Percentiles rank a stretch among this genome's conserved stretches.
Conservation (phyloP, 2,329 filamentous ascomycete genomes). For the Trichoderma lentiforme region DNA sequence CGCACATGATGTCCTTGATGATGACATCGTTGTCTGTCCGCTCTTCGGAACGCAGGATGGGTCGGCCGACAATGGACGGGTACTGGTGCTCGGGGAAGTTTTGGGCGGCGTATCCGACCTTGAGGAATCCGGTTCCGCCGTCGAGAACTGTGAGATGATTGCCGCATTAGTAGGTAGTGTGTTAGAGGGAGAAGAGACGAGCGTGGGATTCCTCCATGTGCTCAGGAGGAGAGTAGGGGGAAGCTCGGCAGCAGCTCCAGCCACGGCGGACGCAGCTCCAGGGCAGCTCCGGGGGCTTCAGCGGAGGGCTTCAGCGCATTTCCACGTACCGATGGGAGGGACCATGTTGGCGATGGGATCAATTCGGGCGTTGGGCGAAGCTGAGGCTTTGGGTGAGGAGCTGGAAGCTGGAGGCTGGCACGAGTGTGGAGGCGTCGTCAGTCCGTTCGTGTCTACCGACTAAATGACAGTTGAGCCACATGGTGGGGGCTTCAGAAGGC, state of each 20-base stretch:
- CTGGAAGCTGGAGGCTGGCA: conserved; percentile 13
- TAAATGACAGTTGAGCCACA: conserved; percentile 1
- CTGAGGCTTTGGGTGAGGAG: neutral
- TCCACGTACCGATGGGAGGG: conserved; percentile 52
- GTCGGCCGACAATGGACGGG: conserved; percentile 95
- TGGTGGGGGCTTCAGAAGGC: conserved; percentile 30
- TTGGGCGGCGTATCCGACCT: conserved; percentile 97
- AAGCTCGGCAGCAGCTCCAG: conserved; percentile 13
- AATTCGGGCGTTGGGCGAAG: conserved; percentile 11
- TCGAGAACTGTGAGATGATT: conserved; percentile 74
- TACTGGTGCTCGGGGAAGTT: conserved; percentile 99
- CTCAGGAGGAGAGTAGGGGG: neutral
- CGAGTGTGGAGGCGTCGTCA: conserved; percentile 20
- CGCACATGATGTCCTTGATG: conserved; percentile 99
- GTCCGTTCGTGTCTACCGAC: neutral
- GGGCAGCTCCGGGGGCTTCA: neutral
- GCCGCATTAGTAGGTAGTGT: neutral
- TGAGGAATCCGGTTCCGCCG: conserved; percentile 98
- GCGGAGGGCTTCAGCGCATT: neutral
- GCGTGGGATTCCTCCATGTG: neutral
- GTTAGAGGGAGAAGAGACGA: neutral
- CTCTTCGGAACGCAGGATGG: conserved; percentile 96
- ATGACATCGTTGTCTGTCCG: conserved; percentile 59
- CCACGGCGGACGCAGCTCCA: neutral
- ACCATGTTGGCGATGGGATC: conserved; percentile 42